Evolutionary conservation across 495 filamentous ascomycete species (phyloP).

Genomic region (Tuber microsphaerosporum): DNA sequence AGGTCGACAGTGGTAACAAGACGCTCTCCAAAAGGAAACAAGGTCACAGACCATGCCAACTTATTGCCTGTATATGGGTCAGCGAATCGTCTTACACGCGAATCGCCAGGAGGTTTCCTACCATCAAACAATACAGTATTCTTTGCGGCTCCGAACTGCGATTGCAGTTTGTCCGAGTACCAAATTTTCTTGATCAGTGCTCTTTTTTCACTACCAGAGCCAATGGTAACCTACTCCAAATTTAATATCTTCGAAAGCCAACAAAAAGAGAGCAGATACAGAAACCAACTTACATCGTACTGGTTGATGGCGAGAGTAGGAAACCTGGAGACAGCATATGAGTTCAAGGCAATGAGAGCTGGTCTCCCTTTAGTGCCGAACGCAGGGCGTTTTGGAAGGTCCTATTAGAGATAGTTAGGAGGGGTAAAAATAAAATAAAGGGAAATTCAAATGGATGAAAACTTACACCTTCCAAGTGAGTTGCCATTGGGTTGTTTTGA

Average conservation of each 20-base stretch:
- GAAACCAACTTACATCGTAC: constrained; percentile 66
- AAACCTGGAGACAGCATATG: constrained; percentile 57
- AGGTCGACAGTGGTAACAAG: constrained; percentile 56
- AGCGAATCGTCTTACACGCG: constrained; percentile 18
- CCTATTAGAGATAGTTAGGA: constrained; percentile 14
- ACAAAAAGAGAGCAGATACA: not conserved
- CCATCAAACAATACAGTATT: constrained; percentile 66
- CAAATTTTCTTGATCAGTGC: constrained; percentile 66
- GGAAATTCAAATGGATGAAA: constrained; percentile 39
- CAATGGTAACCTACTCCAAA: constrained; percentile 54
- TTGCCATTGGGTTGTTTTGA: constrained; percentile 21
- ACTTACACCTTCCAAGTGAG: constrained; percentile 23
- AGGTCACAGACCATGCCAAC: constrained; percentile 38
- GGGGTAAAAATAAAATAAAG: constrained; percentile 24
- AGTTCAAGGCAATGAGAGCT: constrained; percentile 61
- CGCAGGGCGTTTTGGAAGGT: constrained; percentile 44
- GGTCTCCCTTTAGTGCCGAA: constrained; percentile 55
- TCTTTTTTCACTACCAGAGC: constrained; percentile 55
- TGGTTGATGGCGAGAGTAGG: constrained; percentile 59
- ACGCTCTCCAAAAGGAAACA: constrained; percentile 39
- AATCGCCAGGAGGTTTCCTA: constrained; percentile 7
- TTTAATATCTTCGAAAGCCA: not conserved
- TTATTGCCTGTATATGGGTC: constrained; percentile 43
- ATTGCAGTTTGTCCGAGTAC: constrained; percentile 55
- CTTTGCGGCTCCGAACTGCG: constrained; percentile 45